Base-by-base conservation (phyloP, 768 basidiomycete species). In the Leccinum aurantiacum region DNA sequence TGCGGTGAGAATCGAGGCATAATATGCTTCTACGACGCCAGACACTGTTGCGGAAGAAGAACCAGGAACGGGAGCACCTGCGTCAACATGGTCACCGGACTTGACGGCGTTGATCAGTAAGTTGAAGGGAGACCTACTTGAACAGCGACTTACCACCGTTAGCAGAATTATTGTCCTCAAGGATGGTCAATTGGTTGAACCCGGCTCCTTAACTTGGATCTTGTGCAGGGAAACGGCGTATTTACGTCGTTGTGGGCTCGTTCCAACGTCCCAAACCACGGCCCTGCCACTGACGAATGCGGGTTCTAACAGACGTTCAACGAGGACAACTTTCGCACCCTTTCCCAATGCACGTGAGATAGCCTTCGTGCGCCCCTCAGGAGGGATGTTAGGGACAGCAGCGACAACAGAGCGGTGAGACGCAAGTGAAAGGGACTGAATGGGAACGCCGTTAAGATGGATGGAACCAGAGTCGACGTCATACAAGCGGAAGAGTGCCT, bases 401-500 rank as follows among this genome's bases (percentile, higher is more conserved):
- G 94, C 93, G 61, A 98, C 92, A 1, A 90, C 83, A 62, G 84
- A 82, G 33, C 95, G 82, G 24, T 97, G 75, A 57, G 88, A 90
- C 33, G 80, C 76, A 69, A 95, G 92, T 0, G 93, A 95, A 5
- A 98, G 84, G 60, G 95, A 85, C 37, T 90, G 87, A 56, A 98
- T 90, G 66, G 97, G 91, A 67, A 90, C 82, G 3, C 90, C 92
- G 66, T 97, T 93, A 60, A 96, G 86, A 51, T 86, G 74, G 65
- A 96, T 94, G 44, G 88, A 78, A 15, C 89, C 82, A 27, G 93
- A 93, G 56, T 83, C 80, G 14, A 95, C 79, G 67, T 98, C 95
- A 72, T 98, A 97, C 76, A 98, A 94, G 24, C 95, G 83, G 74
- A 93, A 97, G 15, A 98, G 78, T 29, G 95, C 79, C n/a, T 93